These are phyloP conservation scores for Golubevia pallescens DNA, from an alignment of 1,284 basidiomycete genomes.

Conservation along the genomic window DNA sequence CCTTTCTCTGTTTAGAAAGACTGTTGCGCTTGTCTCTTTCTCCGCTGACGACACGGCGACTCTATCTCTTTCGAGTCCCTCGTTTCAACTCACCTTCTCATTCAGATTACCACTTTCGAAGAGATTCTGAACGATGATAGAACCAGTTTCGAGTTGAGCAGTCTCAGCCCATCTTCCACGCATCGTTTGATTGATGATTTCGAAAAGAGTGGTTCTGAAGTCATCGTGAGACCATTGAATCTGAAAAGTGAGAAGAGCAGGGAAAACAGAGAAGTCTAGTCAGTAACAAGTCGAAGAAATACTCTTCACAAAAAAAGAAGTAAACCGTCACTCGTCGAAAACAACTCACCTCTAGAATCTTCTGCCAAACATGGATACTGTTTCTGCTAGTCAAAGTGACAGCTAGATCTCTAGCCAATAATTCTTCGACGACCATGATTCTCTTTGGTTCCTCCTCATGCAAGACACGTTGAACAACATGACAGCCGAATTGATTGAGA, in stretches of 20 bases:
- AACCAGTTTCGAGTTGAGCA: slow-evolving; percentile 48
- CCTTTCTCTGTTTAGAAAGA: too few species aligned
- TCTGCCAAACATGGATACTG: slow-evolving; percentile 55
- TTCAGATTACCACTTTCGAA: slow-evolving; percentile 42
- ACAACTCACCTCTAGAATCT: slow-evolving; percentile 15
- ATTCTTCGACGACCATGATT: slow-evolving; percentile 30
- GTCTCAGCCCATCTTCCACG: slow-evolving; percentile 37
- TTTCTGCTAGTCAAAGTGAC: slow-evolving; percentile 42
- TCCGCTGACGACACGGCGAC: too few species aligned
- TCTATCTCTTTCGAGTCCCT: too few species aligned
- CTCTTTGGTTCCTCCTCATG: slow-evolving; percentile 27
- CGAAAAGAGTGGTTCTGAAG: slow-evolving; percentile 30
- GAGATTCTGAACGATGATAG: slow-evolving; percentile 51
- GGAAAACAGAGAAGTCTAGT: too few species aligned
- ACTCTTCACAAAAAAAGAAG: too few species aligned
- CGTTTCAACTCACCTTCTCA: slow-evolving; percentile 22
- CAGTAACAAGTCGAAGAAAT: too few species aligned
- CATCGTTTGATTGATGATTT: slow-evolving; percentile 37
- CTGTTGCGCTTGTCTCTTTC: too few species aligned
- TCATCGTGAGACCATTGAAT: slow-evolving; percentile 29
- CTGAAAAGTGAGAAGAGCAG: background rate
- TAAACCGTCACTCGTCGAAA: too few species aligned
- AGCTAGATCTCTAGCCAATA: slow-evolving; percentile 33
- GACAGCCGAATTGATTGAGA: slow-evolving; percentile 47
- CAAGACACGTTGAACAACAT: slow-evolving; percentile 46